phyloP scores from a whole-genome alignment of 352 stramenopile species.

The Globisporangium iwayamae region DNA sequence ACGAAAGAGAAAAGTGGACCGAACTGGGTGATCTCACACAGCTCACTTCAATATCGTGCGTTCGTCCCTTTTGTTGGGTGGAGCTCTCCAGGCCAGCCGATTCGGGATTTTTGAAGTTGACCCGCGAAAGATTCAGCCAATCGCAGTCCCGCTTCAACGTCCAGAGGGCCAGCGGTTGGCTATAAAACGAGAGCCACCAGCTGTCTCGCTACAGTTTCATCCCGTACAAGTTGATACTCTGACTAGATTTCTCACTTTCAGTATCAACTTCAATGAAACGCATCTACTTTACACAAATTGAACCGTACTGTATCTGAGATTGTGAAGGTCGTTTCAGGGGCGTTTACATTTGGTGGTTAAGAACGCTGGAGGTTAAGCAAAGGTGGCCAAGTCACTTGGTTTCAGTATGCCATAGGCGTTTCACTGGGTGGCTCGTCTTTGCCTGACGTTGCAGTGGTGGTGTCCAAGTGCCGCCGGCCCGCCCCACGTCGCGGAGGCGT shows the following conservation, averaged over 20 bases:
- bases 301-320: not conserved
- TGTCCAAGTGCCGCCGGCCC: constrained; percentile 3
- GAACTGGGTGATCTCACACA: not conserved
- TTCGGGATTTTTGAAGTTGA: constrained; percentile 8
- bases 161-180: not conserved
- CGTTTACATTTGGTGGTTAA: not conserved
- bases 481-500: not conserved
- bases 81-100: not conserved
- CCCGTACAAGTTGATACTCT: not conserved
- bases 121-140: not conserved
- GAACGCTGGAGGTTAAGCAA: not conserved
- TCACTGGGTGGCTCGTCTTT: not conserved
- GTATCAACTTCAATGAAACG: not conserved
- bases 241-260: not conserved
- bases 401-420: not conserved
- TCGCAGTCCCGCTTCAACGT: not conserved
- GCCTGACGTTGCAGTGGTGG: constrained; percentile 9
- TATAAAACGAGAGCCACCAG: constrained; percentile 9
- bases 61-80: constrained; percentile 1
- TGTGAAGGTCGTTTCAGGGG: constrained; percentile 1
- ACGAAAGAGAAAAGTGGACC: not conserved
- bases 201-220: not conserved
- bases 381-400: no score
- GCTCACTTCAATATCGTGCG: constrained; percentile 3
- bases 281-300: not conserved